These are phyloP conservation scores for Plasmodium malariae DNA, from an alignment of 169 alveolate species.

Conservation along the genomic window DNA sequence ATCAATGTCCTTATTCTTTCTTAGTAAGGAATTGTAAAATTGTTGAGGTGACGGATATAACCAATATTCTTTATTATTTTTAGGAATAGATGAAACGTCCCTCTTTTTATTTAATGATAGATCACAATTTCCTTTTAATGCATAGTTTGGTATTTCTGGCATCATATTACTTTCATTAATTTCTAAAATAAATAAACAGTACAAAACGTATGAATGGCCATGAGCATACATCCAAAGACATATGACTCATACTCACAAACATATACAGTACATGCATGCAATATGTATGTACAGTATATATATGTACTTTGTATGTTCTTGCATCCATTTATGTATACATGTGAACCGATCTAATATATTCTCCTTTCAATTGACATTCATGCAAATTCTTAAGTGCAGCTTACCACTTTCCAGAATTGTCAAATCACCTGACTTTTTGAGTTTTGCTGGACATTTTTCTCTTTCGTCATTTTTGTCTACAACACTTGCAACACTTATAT, in stretches of 20 bases:
- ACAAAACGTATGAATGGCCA: too few relatives aligned
- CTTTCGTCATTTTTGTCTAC: constrained; percentile 13
- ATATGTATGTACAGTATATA: background rate
- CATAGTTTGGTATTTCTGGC: constrained; percentile 55
- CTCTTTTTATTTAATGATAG: constrained; percentile 38
- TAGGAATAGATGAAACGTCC: constrained; percentile 54
- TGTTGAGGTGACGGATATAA: constrained; percentile 91
- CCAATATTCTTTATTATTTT: constrained; percentile 81
- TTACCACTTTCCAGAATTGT: constrained; percentile 16
- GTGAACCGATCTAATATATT: too few relatives aligned
- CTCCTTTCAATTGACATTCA: background rate
- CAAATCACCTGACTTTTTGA: background rate
- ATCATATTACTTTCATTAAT: constrained; percentile 70
- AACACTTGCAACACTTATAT: constrained; percentile 3
- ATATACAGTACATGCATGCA: background rate
- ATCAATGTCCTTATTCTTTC: constrained; percentile 82
- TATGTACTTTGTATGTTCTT: background rate
- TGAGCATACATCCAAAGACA: too few relatives aligned
- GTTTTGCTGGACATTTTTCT: constrained; percentile 36
- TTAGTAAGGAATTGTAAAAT: constrained; percentile 87
- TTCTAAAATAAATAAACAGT: background rate
- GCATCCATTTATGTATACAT: too few relatives aligned
- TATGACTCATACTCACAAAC: too few relatives aligned
- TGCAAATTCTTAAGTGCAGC: background rate
- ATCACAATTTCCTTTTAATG: constrained; percentile 19